phyloP scores from a whole-genome alignment of 768 basidiomycete genomes.

The Xerocomus spinulosus region DNA sequence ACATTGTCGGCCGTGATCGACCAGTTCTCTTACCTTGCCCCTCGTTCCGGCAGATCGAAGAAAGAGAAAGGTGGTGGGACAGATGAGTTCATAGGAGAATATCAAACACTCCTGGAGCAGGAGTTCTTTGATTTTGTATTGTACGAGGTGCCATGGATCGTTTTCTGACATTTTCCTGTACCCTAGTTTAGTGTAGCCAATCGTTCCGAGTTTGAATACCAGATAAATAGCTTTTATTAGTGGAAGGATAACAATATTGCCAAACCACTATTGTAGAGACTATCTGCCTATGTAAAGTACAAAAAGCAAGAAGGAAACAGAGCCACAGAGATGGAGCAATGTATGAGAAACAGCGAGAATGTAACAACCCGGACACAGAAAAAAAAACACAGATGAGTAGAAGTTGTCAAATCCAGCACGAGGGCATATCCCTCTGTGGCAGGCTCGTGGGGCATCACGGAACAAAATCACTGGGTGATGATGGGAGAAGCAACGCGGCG shows the following conservation, averaged over 20 bases:
- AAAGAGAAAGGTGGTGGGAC: conserved; percentile 32
- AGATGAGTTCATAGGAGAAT: conserved; percentile 86
- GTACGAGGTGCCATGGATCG: conserved; percentile 90
- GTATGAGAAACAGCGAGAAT: conserved; percentile 10
- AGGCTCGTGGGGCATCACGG: conserved; percentile 13
- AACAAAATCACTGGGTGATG: conserved; percentile 12
- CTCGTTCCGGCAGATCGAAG: conserved; percentile 53
- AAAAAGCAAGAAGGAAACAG: conserved; percentile 24
- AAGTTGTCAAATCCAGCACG: conserved; percentile 12
- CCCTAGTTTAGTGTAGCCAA: not conserved
- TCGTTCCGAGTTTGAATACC: too few species aligned
- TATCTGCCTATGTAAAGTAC: conserved; percentile 42
- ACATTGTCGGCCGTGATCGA: conserved; percentile 64
- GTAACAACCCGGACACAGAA: conserved; percentile 14
- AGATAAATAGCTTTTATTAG: conserved; percentile 47
- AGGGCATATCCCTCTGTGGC: conserved; percentile 6
- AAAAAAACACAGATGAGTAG: conserved; percentile 13
- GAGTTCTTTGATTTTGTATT: conserved; percentile 95
- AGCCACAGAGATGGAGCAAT: conserved; percentile 24
- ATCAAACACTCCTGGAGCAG: conserved; percentile 87
- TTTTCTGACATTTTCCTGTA: conserved; percentile 40
- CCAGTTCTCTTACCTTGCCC: conserved; percentile 78
- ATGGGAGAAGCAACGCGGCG: conserved; percentile 10
- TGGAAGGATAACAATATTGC: conserved; percentile 57
- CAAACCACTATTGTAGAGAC: conserved; percentile 51